Evolutionary conservation across 176 grass and related monocot species (phyloP).

Genomic region (Triticum aestivum): IWGSC_CS_RefSeq_v2.1 NC_057802.1:596259566-596260065

Average conservation of each 20-base stretch:
- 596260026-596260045: background rate
- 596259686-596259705: slow-evolving; percentile 53
- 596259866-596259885: slow-evolving; percentile 42
- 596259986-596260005: slow-evolving; percentile 1
- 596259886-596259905: slow-evolving; percentile 43
- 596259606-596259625: background rate
- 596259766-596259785: slow-evolving; percentile 35
- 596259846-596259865: slow-evolving; percentile 36
- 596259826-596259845: slow-evolving; percentile 57
- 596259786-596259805: background rate
- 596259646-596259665: slow-evolving; percentile 19
- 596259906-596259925: slow-evolving; percentile 37
- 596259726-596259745: slow-evolving; percentile 41
- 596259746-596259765: slow-evolving; percentile 46
- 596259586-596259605: slow-evolving; percentile 20
- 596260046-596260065: background rate
- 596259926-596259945: slow-evolving; percentile 27
- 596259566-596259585: slow-evolving; percentile 16
- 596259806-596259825: background rate
- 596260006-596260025: background rate
- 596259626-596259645: slow-evolving; percentile 11
- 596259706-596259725: slow-evolving; percentile 28
- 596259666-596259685: slow-evolving; percentile 17
- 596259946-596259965: slow-evolving; percentile 17
- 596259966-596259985: slow-evolving; percentile 34